Evolutionary conservation across 1,284 basidiomycete genomes (phyloP), one percentile per base, ranked within the genome.

Genomic region (Cryptococcus sp.): DNA sequence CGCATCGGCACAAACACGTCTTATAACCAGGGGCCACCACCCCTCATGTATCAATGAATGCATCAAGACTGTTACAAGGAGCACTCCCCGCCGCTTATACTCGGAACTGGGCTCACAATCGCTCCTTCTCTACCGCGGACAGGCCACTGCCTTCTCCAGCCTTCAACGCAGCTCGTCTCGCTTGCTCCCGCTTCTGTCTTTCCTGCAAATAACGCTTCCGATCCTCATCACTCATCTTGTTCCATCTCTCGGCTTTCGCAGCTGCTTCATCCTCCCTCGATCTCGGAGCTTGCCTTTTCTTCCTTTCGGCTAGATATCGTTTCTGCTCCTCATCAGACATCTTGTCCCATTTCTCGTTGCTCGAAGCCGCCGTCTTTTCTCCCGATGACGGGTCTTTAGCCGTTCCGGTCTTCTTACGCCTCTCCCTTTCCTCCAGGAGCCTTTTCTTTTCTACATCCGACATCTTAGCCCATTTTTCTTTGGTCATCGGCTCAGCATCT

Each of bases 91-190:
- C 39, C 11, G 11, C 14, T 41, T 19, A 21, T 19, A 41, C 14
- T 16, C 45, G 34, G 22, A 22, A 19, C 28, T 39, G 34, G 18
- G n/a, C 22, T 28, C 24, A 54, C 40, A 24, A 40, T 16, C 4
- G 28, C 24, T 47, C 56, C 24, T 64, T 62, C 36, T 63, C 63
- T 9, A 52, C 58, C 11, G 41, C n/a, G 9, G 40, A 49, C 48
- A 66, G 40, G 1, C 63, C 63, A 48, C 63, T 63, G 41, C 59
- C 56, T 9, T 55, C 56, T 11, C 55, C 40, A 3, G 48, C 52
- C 7, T 37, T 34, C 18, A 39, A 21, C 19, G 51, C 52, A 7
- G 25, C 45, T 18, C 44, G 21, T 32, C 50, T 31, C 23, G 43
- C 48, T 22, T 28, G 21, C 25, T 45, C 46, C 23, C 52, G 49